Evolutionary conservation across 75 land plant species (phyloP).

Genomic region (Sequoia sempervirens): DNA sequence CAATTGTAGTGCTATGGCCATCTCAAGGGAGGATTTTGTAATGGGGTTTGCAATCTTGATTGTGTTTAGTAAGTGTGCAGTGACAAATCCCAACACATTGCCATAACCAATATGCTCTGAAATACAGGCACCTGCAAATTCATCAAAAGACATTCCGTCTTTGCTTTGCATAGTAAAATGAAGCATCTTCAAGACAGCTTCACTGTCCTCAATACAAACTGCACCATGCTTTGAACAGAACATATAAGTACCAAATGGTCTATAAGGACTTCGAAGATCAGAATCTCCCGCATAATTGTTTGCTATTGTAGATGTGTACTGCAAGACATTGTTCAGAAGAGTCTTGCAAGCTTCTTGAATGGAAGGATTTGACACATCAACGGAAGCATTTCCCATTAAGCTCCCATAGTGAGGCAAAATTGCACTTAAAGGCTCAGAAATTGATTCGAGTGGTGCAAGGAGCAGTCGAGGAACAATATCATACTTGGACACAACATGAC

Average conservation of each 20-base stretch:
- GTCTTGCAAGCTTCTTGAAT: background rate
- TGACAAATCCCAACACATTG: background rate
- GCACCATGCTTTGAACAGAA: constrained; percentile 31
- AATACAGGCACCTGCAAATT: background rate
- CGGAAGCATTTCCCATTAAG: background rate
- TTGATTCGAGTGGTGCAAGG: constrained; percentile 39
- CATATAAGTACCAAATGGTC: constrained; percentile 49
- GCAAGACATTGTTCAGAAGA: background rate
- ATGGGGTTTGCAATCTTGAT: background rate
- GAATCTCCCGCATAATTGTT: background rate
- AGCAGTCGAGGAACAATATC: constrained; percentile 58
- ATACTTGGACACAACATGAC: constrained; percentile 32
- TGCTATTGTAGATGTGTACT: background rate
- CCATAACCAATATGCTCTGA: background rate
- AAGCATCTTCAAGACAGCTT: constrained; percentile 50
- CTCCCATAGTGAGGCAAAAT: constrained; percentile 21
- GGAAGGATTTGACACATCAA: background rate
- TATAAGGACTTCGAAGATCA: constrained; percentile 35
- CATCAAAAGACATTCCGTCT: background rate
- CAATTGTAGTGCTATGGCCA: background rate
- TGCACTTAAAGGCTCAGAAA: constrained; percentile 16
- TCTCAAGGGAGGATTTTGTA: background rate
- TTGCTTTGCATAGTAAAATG: background rate
- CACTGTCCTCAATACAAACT: constrained; percentile 26
- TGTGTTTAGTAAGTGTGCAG: background rate